Evolutionary conservation across 2,329 filamentous ascomycete genomes (phyloP).

Genomic region (Colletotrichum simmondsii): DNA sequence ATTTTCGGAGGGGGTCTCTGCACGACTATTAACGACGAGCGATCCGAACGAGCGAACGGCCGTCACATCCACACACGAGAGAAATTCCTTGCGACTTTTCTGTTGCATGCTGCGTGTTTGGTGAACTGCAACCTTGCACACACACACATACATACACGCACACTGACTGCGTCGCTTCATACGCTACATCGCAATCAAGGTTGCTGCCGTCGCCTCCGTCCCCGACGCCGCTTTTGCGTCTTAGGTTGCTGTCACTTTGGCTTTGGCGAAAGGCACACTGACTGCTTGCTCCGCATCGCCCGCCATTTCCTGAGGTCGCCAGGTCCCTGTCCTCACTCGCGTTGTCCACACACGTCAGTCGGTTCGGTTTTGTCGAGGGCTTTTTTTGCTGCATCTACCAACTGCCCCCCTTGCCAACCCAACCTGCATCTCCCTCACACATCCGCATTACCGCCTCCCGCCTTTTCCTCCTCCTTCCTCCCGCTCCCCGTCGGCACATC

Average conservation of each 20-base stretch:
- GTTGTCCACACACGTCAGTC: conserved; percentile 8
- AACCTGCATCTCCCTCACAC: conserved; percentile 25
- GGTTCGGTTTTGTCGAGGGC: conserved; percentile 18
- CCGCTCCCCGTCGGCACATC: conserved; percentile 11
- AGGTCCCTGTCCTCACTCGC: not conserved
- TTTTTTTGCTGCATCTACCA: conserved; percentile 17
- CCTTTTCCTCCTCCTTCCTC: conserved; percentile 1
- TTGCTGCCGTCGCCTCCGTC: not conserved
- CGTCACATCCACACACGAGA: not conserved
- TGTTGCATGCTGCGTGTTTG: conserved; percentile 18
- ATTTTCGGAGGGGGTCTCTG: conserved; percentile 19
- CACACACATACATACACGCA: not conserved
- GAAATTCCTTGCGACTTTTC: conserved; percentile 16
- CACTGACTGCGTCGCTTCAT: not conserved
- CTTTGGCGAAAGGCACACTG: not conserved
- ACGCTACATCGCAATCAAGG: not conserved
- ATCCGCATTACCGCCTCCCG: conserved; percentile 6
- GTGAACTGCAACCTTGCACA: conserved; percentile 6
- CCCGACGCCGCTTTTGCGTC: not conserved
- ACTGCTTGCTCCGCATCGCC: conserved; percentile 3
- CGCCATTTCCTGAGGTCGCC: not conserved
- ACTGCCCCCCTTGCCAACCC: conserved; percentile 24
- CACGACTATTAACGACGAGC: conserved; percentile 23
- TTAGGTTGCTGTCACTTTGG: not conserved
- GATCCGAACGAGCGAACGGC: conserved; percentile 30